Evolutionary conservation across 257 asterid genomes (phyloP).

Genomic region (Mentha longifolia): DNA sequence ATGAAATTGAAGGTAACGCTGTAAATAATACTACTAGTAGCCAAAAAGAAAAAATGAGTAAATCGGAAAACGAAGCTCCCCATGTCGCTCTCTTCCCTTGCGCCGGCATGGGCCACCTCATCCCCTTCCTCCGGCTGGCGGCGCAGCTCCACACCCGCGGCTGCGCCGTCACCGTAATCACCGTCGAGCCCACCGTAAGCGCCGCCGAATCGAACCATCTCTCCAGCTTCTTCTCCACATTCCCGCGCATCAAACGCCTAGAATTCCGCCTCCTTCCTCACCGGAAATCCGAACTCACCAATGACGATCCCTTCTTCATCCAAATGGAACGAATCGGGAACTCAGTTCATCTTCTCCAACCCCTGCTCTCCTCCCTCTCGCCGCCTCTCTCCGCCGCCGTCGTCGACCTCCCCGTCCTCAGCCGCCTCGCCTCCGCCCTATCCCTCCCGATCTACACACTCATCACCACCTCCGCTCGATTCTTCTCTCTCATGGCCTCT

Average conservation of each 20-base stretch:
- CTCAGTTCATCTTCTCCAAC: no score
- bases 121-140: constrained; percentile 57
- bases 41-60: background rate
- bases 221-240: constrained; percentile 38
- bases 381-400: no score
- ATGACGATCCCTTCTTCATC: constrained; percentile 52
- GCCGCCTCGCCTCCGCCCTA: no score
- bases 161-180: constrained; percentile 50
- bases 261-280: constrained; percentile 42
- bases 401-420: no score
- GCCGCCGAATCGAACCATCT: constrained; percentile 47
- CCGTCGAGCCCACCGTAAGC: constrained; percentile 47
- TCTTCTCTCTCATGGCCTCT: constrained; percentile 41
- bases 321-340: constrained; percentile 10
- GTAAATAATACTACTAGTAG: no score
- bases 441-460: constrained; percentile 17
- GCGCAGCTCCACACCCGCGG: constrained; percentile 44
- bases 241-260: constrained; percentile 42
- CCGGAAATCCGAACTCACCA: constrained; percentile 37
- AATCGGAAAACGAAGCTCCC: constrained; percentile 22
- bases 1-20: no score
- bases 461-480: constrained; percentile 47
- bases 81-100: constrained; percentile 55
- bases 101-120: constrained; percentile 59
- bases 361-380: no score